phyloP scores from a whole-genome alignment of 2,329 filamentous ascomycete genomes.

The Dactylellina parvicollis region DNA sequence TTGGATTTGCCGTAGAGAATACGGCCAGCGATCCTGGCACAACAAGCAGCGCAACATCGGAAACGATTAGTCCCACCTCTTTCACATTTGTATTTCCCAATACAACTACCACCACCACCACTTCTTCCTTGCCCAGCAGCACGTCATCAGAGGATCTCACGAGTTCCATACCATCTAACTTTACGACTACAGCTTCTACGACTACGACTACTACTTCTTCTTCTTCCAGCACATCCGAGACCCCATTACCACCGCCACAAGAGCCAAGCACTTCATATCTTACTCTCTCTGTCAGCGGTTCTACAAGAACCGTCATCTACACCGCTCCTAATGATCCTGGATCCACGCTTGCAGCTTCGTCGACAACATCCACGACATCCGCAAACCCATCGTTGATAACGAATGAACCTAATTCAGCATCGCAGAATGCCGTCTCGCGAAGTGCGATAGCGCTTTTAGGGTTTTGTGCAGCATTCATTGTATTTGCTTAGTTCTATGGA shows the following conservation, averaged over 20 bases:
- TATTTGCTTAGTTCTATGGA: constrained; percentile 6
- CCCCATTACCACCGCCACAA: constrained; percentile 8
- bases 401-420: constrained; percentile 17
- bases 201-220: constrained; percentile 1
- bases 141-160: constrained; percentile 1
- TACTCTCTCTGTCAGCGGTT: constrained; percentile 30
- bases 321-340: constrained; percentile 39
- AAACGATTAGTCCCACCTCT: neutral
- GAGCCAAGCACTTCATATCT: constrained; percentile 41
- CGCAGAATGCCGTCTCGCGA: constrained; percentile 10
- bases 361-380: neutral
- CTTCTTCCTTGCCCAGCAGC: constrained; percentile 11
- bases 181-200: constrained; percentile 13
- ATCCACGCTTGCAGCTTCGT: constrained; percentile 5
- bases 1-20: constrained; percentile 22
- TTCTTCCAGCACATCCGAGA: too few relatives aligned
- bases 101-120: constrained; percentile 30
- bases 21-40: neutral
- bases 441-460: constrained; percentile 5
- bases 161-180: constrained; percentile 17
- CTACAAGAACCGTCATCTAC: constrained; percentile 36
- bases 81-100: constrained; percentile 43
- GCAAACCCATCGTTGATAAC: constrained; percentile 43
- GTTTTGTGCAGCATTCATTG: constrained; percentile 16
- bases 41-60: constrained; percentile 3